Evolutionary conservation across 2,329 filamentous ascomycete species (phyloP).

Genomic region (Botrytis sinoallii): DNA sequence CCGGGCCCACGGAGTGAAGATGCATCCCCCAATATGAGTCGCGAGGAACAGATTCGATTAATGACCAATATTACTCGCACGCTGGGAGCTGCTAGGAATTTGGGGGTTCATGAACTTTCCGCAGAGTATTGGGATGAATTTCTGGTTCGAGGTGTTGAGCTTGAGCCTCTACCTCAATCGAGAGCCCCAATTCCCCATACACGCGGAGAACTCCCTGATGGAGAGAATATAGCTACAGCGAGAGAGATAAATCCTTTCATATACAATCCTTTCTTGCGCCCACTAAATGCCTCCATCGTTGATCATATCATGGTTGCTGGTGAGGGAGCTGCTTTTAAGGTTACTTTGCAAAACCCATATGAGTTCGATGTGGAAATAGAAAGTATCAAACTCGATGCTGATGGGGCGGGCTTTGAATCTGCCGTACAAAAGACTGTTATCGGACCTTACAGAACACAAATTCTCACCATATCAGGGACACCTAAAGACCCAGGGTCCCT

Average conservation of each 20-base stretch:
- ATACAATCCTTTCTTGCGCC: conserved; percentile 87
- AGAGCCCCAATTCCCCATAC: conserved; percentile 65
- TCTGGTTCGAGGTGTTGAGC: conserved; percentile 71
- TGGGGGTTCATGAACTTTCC: conserved; percentile 67
- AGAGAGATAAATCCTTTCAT: conserved; percentile 74
- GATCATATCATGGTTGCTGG: conserved; percentile 74
- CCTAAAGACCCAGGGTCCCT: conserved; percentile 66
- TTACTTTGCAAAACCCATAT: conserved; percentile 90
- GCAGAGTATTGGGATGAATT: conserved; percentile 98
- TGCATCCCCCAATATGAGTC: conserved; percentile 65
- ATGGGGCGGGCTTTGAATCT: conserved; percentile 70
- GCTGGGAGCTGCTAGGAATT: conserved; percentile 68
- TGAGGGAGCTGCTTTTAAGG: conserved; percentile 72
- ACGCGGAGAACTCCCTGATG: conserved; percentile 47
- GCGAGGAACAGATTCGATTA: conserved; percentile 83
- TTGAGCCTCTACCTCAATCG: conserved; percentile 60
- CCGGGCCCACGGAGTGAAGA: conserved; percentile 67
- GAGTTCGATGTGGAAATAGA: conserved; percentile 92
- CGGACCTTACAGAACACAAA: conserved; percentile 79
- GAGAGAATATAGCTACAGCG: conserved; percentile 41
- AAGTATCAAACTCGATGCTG: conserved; percentile 69
- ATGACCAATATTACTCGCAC: conserved; percentile 83
- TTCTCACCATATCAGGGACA: conserved; percentile 66
- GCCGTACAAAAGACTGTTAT: conserved; percentile 63
- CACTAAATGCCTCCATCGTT: conserved; percentile 53